Conservation (phyloP, 306 rosid species). For the Pueraria montana region DNA sequence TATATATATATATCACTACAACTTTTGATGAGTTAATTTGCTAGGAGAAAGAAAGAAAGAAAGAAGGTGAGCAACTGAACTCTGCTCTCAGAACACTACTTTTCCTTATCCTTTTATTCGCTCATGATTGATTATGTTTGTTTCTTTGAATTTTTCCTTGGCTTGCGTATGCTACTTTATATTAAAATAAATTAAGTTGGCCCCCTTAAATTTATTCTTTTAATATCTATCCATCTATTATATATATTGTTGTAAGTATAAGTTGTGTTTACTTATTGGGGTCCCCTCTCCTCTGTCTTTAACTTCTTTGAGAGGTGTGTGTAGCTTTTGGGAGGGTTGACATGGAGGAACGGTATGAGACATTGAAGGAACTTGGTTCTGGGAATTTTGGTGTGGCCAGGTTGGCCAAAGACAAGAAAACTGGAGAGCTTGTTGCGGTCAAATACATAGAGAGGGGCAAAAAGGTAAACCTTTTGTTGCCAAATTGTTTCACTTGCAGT, state of each 20-base stretch:
- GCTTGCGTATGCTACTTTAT: constrained; percentile 34
- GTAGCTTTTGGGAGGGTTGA: constrained; percentile 44
- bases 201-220: constrained; percentile 13
- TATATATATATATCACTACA: no score
- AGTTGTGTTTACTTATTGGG: constrained; percentile 29
- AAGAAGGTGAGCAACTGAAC: background rate
- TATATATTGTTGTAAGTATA: background rate
- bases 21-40: background rate
- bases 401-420: constrained; percentile 91
- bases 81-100: background rate
- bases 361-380: constrained; percentile 93
- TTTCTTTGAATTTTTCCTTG: constrained; percentile 44
- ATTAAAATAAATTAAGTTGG: constrained; percentile 17
- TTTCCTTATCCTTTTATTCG: constrained; percentile 6
- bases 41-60: background rate
- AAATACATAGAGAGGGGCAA: constrained; percentile 98
- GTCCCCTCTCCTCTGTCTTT: background rate
- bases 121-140: constrained; percentile 30
- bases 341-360: constrained; percentile 93
- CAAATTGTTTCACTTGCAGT: background rate
- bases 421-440: constrained; percentile 89
- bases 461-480: constrained; percentile 61
- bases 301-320: background rate
- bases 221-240: background rate
- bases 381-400: constrained; percentile 97